Evolutionary conservation across 176 grass and related monocot species (phyloP), one percentile per base, ranked within the genome.

Genomic region (Rhipidocladum racemiflorum): DNA sequence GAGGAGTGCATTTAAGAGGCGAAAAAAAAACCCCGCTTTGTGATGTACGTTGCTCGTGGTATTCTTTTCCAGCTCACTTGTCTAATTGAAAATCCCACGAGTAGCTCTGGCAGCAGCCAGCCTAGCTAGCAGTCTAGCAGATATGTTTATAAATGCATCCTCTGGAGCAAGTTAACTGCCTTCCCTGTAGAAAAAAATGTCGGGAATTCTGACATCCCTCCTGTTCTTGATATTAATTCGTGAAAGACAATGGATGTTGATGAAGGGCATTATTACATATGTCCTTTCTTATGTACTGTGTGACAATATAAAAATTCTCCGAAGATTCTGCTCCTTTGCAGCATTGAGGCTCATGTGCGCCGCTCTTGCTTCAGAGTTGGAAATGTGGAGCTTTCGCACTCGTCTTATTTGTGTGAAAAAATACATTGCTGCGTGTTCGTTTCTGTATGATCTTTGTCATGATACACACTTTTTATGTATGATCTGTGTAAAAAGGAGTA

Each of bases 181-280:
- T 18, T 30, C 9, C 21, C 23, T 46, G 48, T 40, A 67, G 48
- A 8, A 4, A 53, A 46, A 66, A 3, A 13, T 39, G 53, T 2
- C 9, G 18, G 0, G 56, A 32, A 64, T 64, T 54, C 73, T 71
- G 54, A 13, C 25, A 72, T 36, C 62, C 16, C 42, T 62, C 68
- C 53, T 74, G 76, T 74, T 75, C 48, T 59, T 67, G 44, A 16
- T n/a, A 75, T 68, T 64, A 39, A 46, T 51, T 76, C 35, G 11
- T 18, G 27, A 8, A 14, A 70, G 2, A 13, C 24, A 32, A 46
- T 7, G 38, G 39, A 45, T 13, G 68, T 14, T 61, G n/a, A 57
- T 70, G 40, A 70, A 28, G 39, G 15, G 24, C 24, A 12, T 57
- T 57, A 34, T 34, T 57, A 34, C 4, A 34, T 34, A 51, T 24